Percentiles rank a stretch among this genome's conserved stretches.
Evolutionary conservation across 768 basidiomycete genomes (phyloP).

Genomic region (Piloderma croceum): DNA sequence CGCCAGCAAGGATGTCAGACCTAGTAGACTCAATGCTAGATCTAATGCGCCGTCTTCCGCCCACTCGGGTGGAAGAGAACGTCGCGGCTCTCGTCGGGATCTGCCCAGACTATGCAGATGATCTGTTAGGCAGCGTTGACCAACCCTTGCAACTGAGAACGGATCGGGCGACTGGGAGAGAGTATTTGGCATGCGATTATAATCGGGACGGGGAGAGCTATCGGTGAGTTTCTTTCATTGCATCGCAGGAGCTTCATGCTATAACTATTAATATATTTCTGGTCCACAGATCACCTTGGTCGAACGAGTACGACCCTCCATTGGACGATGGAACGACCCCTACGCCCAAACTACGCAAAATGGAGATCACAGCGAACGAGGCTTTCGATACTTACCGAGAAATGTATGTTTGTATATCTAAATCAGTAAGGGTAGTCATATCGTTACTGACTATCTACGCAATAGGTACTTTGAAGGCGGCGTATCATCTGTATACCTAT

Average conservation of each 20-base stretch:
- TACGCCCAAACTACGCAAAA: conserved; percentile 74
- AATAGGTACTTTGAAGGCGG: conserved; percentile 96
- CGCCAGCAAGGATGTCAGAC: conserved; percentile 49
- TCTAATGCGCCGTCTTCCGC: conserved; percentile 93
- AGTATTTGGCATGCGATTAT: conserved; percentile 92
- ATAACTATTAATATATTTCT: no score
- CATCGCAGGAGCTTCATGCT: not conserved
- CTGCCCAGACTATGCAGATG: conserved; percentile 91
- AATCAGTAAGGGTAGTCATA: not conserved
- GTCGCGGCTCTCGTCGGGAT: conserved; percentile 74
- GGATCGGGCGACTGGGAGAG: conserved; percentile 76
- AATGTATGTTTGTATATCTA: conserved; percentile 47
- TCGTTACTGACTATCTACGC: not conserved
- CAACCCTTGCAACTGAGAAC: conserved; percentile 80
- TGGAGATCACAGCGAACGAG: conserved; percentile 91
- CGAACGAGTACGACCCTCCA: conserved; percentile 91
- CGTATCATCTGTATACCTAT: conserved; percentile 92
- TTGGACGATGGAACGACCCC: conserved; percentile 87
- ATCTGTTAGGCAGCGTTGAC: conserved; percentile 91
- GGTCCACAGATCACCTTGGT: conserved; percentile 85
- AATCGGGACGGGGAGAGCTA: conserved; percentile 90
- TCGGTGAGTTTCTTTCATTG: conserved; percentile 45
- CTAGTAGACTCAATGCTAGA: conserved; percentile 91
- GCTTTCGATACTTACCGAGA: conserved; percentile 98
- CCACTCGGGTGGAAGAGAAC: conserved; percentile 83